Evolutionary conservation across 108 stramenopile genomes (phyloP), one percentile per base, ranked within the genome.

Genomic region (Cyclostephanos tholiformis): DNA sequence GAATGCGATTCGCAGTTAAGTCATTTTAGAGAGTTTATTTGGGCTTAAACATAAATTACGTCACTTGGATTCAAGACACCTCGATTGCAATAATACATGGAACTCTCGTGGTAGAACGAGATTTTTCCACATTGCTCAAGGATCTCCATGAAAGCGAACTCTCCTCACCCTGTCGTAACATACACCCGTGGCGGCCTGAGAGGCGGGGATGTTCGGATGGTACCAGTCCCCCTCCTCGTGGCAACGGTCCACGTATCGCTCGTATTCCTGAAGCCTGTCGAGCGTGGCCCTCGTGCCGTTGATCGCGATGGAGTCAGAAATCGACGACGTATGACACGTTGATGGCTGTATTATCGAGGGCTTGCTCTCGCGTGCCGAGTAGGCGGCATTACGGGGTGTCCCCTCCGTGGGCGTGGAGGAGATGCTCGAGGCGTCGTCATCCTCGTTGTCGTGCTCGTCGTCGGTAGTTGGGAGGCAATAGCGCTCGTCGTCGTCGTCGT

Each of bases 191-290:
- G 0, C 41, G 41, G 0, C 41, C 11, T 41, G 41, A 12, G 4
- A 7, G 41, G 8, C 11, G 41, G 6, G 41, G 41, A 12, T 7
- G 41, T 10, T 41, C 11, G 41, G 36, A 36, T 53, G 52, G 25
- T 53, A 53, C 52, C 52, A 53, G 7, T 53, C 52, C 17, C 25
- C 52, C 52, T 53, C 52, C 25, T 53, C 52, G n/a, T 53, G 10
- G 25, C 52, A 53, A 5, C 7, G 6, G 20, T 53, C 23, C 3
- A 53, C 52, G 25, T 53, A 53, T 25, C 7, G 17, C 25, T 53
- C 52, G 25, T 53, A 53, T 8, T 53, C 52, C 25, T 20, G 52
- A 6, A 53, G 52, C 52, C 25, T 53, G 52, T 53, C 25, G 52
- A 25, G 19, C 17, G 52, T 53, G 12, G 52, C 52, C 52, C 52